Evolutionary conservation across 768 basidiomycete species (phyloP).

Genomic region (Tricholoma bakamatsutake): DNA sequence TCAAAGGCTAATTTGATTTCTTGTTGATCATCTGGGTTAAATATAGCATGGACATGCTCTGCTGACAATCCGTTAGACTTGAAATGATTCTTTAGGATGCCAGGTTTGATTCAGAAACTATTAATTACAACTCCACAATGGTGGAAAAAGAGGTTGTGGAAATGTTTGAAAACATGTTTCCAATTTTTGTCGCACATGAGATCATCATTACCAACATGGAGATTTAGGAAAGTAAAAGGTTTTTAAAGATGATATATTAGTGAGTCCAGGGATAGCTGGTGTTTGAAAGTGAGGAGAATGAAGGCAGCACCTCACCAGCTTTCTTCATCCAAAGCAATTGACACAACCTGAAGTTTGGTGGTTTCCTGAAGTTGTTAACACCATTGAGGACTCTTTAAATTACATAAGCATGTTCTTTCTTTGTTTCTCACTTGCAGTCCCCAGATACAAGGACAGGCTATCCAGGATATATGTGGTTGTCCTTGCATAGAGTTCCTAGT

Average conservation of each 20-base stretch:
- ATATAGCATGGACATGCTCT: constrained; percentile 14
- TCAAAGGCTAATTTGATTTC: constrained; percentile 16
- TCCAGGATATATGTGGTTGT: no score
- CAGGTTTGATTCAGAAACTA: not conserved
- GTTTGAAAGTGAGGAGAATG: no score
- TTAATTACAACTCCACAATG: constrained; percentile 12
- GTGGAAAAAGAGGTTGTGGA: constrained; percentile 19
- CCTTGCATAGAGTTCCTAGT: no score
- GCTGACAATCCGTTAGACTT: not conserved
- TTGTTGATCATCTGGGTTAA: constrained; percentile 24
- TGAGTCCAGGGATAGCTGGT: no score
- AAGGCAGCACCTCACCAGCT: no score
- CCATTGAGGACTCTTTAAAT: no score
- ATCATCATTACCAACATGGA: not conserved
- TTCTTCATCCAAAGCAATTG: no score
- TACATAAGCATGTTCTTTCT: no score
- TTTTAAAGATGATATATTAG: not conserved
- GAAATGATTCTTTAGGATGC: constrained; percentile 9
- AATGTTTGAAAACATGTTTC: constrained; percentile 1
- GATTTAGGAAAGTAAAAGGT: not conserved
- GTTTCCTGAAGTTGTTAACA: no score
- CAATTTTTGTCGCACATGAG: constrained; percentile 25
- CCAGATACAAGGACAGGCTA: no score
- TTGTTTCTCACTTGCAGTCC: no score
- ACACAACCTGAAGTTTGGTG: no score